Percentiles rank a stretch among this genome's conserved stretches.
These are phyloP conservation scores for Xylariomycetidae sp. DNA, from an alignment of 2,329 filamentous ascomycete genomes.

Conservation along the genomic window DNA sequence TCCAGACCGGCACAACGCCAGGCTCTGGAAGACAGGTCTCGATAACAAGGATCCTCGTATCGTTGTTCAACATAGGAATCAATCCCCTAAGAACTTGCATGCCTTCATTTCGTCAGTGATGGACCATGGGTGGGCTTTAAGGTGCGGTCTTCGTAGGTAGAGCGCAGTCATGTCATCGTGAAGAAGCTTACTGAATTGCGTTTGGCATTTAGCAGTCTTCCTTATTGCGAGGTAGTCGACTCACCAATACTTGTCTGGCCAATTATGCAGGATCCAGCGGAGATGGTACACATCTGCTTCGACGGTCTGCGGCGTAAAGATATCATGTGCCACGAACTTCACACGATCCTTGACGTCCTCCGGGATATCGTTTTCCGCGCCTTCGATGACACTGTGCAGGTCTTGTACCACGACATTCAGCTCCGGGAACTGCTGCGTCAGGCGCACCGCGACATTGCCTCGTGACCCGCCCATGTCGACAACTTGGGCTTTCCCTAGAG, in stretches of 20 bases:
- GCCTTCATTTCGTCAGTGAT: too few relatives aligned
- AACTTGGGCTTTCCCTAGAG: slow-evolving; percentile 5
- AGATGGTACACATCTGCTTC: slow-evolving; percentile 11
- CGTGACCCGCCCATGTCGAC: slow-evolving; percentile 19
- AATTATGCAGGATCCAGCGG: slow-evolving; percentile 14
- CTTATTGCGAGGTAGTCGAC: too few relatives aligned
- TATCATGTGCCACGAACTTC: slow-evolving; percentile 9
- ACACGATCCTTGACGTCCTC: slow-evolving; percentile 1
- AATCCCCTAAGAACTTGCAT: slow-evolving; percentile 6
- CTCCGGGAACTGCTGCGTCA: slow-evolving; percentile 5
- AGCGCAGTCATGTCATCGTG: too few relatives aligned
- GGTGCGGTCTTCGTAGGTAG: too few relatives aligned
- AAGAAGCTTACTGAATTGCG: too few relatives aligned
- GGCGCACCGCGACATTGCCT: slow-evolving; percentile 12
- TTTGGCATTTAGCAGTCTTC: too few relatives aligned
- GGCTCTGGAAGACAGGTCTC: slow-evolving; percentile 7
- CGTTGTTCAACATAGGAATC: slow-evolving; percentile 4
- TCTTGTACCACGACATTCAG: slow-evolving; percentile 14
- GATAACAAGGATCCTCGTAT: slow-evolving; percentile 8
- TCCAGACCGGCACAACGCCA: slow-evolving; percentile 4
- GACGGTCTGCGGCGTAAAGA: slow-evolving; percentile 8
- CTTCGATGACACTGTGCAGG: slow-evolving; percentile 7
- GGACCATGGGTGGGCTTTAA: too few relatives aligned
- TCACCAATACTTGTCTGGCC: slow-evolving; percentile 14
- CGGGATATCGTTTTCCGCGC: slow-evolving; percentile 1